Evolutionary conservation across 2,329 filamentous ascomycete genomes (phyloP), one percentile per base, ranked within the genome.

Genomic region (Rhynchosporium agropyri): DNA sequence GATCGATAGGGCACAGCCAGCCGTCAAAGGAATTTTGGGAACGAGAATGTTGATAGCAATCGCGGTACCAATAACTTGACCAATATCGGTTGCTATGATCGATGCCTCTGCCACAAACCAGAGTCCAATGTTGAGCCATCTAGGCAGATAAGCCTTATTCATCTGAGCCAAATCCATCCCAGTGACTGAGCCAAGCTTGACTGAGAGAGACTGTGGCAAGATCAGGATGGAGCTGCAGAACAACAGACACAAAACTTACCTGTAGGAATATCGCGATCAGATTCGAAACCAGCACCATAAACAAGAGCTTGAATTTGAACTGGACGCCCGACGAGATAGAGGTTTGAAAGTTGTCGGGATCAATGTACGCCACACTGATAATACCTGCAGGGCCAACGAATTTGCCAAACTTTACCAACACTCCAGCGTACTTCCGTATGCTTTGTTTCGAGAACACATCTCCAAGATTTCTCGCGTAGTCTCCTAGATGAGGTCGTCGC

Each of bases 21-120:
- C 86, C 0, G 89, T 84, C 4, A 90, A 76, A 0, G 87, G 87
- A 2, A 90, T 77, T 63, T 83, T 78, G 0, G 83, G 83, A 40
- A 86, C 79, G 33, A 90, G 79, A 13, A 90, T 76, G 67, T 89
- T 89, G 48, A 90, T 75, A 0, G 84, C 86, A 64, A 90, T 89
- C 12, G 87, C 87, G n/a, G 85, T 88, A 51, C 88, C 87, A 66
- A 90, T 89, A 26, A 90, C 87, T 53, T 67, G 60, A 36, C 60
- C 62, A 50, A 69, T 69, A 65, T 71, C 67, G 3, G 68, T 70
- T 29, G 63, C 66, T 9, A 71, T 61, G 48, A 71, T 69, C 4
- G 81, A 80, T 26, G 76, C 76, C 66, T 84, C 81, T 31, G 80
- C 81, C 64, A 84, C 79, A 63, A 80, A 74, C 68, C 81, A 83